These are phyloP conservation scores for Gracilaria vermiculophylla DNA, from an alignment of 23 red algal genomes.

Conservation along the genomic window DNA sequence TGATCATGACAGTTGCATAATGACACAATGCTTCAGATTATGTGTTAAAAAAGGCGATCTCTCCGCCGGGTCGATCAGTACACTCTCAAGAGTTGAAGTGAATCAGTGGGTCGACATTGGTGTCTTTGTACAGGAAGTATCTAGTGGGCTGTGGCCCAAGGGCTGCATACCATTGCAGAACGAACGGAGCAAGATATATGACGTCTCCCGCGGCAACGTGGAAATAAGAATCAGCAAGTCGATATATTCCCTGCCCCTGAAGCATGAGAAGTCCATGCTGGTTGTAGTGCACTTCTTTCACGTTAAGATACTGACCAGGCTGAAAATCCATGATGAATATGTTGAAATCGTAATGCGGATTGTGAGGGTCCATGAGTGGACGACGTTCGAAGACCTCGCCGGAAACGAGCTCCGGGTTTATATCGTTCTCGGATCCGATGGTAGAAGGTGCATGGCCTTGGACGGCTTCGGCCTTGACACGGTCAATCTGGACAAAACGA, in stretches of 20 bases:
- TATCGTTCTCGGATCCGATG: constrained; percentile 31
- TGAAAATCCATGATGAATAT: constrained; percentile 83
- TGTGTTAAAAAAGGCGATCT: no score
- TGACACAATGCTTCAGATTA: no score
- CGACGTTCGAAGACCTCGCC: constrained; percentile 69
- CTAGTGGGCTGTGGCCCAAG: constrained; percentile 40
- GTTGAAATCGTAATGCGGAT: constrained; percentile 71
- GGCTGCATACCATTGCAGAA: constrained; percentile 73
- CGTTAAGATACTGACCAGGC: constrained; percentile 66
- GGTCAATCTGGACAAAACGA: constrained; percentile 31
- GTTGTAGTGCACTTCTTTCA: constrained; percentile 81
- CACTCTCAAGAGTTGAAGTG: background rate
- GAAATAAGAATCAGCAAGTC: constrained; percentile 51
- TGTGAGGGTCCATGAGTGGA: constrained; percentile 21
- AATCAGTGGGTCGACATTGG: constrained; percentile 53
- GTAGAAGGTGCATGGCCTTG: constrained; percentile 43
- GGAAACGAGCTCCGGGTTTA: constrained; percentile 23
- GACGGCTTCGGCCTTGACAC: no score
- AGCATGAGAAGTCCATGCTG: constrained; percentile 78
- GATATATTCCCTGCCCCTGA: constrained; percentile 61
- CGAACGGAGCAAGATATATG: constrained; percentile 77
- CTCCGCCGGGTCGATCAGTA: no score
- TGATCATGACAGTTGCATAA: no score
- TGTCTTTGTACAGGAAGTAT: constrained; percentile 83
- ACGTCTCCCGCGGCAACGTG: constrained; percentile 71